These are phyloP conservation scores for Paecilomyces formosus DNA, from an alignment of 2,329 filamentous ascomycete genomes.

Conservation along the genomic window DNA sequence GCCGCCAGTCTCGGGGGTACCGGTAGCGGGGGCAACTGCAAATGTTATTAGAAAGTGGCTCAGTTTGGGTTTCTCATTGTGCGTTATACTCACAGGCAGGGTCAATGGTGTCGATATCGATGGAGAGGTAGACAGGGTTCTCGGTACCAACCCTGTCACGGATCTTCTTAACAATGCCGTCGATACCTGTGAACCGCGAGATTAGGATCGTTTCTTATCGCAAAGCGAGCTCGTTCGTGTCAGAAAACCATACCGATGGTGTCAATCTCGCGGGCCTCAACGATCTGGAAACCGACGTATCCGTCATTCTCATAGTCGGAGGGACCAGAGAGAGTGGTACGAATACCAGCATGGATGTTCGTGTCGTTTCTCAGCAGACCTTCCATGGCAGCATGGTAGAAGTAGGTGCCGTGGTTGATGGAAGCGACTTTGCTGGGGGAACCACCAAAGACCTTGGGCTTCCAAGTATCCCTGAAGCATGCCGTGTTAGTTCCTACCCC, in stretches of 20 bases:
- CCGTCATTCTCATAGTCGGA: constrained; percentile 80
- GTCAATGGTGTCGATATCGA: constrained; percentile 85
- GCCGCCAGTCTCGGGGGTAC: constrained; percentile 55
- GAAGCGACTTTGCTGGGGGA: constrained; percentile 66
- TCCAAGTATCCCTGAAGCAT: constrained; percentile 50
- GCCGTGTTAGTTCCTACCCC: neutral
- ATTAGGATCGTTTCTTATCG: neutral
- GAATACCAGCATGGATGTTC: constrained; percentile 82
- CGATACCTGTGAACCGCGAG: constrained; percentile 34
- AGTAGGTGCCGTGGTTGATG: constrained; percentile 86
- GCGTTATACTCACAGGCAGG: constrained; percentile 56
- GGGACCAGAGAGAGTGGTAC: constrained; percentile 70
- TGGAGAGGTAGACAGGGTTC: constrained; percentile 70
- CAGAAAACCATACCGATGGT: constrained; percentile 42
- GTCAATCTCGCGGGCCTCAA: constrained; percentile 67
- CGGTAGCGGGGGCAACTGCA: constrained; percentile 41
- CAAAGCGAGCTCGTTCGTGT: neutral
- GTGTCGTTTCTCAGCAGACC: constrained; percentile 73
- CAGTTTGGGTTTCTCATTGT: neutral
- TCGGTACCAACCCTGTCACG: constrained; percentile 64
- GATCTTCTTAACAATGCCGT: constrained; percentile 74
- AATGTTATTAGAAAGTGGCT: neutral
- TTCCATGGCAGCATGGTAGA: constrained; percentile 73
- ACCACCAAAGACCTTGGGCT: constrained; percentile 79
- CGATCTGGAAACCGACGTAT: constrained; percentile 76